phyloP scores from a whole-genome alignment of 2,329 filamentous ascomycete genomes.

The Sphaerulina vaccinii region DNA sequence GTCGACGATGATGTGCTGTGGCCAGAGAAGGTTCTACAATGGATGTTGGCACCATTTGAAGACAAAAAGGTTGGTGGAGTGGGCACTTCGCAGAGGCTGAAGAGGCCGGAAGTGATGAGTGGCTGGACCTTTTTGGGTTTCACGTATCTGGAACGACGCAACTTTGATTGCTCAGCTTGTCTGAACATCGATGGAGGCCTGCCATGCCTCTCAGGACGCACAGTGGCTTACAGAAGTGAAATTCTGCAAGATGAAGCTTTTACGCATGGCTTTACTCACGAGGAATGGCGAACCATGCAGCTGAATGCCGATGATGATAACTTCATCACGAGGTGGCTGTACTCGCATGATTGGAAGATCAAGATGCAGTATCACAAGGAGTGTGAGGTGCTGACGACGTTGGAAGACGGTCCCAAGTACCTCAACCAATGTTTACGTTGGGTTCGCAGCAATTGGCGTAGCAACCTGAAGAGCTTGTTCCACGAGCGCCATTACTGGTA shows the following conservation, averaged over 20 bases:
- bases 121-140: constrained; percentile 89
- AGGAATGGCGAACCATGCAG: constrained; percentile 83
- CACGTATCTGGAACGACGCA: constrained; percentile 87
- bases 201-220: constrained; percentile 94
- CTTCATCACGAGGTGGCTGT: constrained; percentile 95
- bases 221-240: constrained; percentile 84
- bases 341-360: constrained; percentile 88
- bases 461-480: constrained; percentile 88
- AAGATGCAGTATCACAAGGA: constrained; percentile 92
- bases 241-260: constrained; percentile 86
- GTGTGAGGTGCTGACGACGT: constrained; percentile 87
- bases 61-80: constrained; percentile 81
- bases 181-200: constrained; percentile 92
- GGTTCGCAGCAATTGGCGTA: constrained; percentile 97
- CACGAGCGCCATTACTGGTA: constrained; percentile 79
- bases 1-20: constrained; percentile 95
- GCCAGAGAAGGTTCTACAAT: constrained; percentile 79
- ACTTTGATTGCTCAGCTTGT: constrained; percentile 95
- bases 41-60: constrained; percentile 92
- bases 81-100: constrained; percentile 84
- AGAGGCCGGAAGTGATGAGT: constrained; percentile 63
- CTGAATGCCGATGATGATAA: constrained; percentile 97
- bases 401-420: constrained; percentile 86
- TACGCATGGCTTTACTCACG: constrained; percentile 83
- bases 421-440: constrained; percentile 90